phyloP scores from a whole-genome alignment of 1,139 yeast genomes.

The Nakaseomyces uthaithaninus region DNA sequence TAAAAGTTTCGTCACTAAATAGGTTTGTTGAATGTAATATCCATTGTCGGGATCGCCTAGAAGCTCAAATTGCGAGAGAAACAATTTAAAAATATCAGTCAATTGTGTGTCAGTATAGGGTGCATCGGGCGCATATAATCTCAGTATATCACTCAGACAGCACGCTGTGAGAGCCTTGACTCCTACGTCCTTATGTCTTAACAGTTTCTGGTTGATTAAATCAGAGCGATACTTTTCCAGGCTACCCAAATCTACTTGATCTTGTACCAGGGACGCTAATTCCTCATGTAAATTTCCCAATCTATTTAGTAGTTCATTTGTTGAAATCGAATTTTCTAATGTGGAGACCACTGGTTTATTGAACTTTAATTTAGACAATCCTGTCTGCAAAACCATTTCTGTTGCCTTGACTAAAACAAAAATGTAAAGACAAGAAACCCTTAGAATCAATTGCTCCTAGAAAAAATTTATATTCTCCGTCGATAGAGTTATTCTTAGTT shows the following conservation, averaged over 20 bases:
- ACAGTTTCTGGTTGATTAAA: constrained; percentile 49
- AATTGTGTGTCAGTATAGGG: constrained; percentile 66
- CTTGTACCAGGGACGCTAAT: constrained; percentile 55
- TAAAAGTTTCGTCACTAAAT: constrained; percentile 59
- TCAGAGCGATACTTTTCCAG: constrained; percentile 43
- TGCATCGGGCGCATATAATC: constrained; percentile 85
- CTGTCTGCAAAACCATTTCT: not conserved
- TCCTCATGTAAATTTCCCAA: constrained; percentile 48
- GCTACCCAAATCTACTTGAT: constrained; percentile 41
- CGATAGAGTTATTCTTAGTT: too few relatives aligned
- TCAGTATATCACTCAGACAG: constrained; percentile 64
- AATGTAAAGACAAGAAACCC: too few relatives aligned
- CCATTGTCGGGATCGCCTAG: constrained; percentile 54
- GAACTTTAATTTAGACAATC: constrained; percentile 32
- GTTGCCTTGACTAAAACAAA: too few relatives aligned
- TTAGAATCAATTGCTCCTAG: too few relatives aligned
- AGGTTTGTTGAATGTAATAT: constrained; percentile 57
- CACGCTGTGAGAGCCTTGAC: constrained; percentile 68
- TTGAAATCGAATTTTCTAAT: constrained; percentile 45
- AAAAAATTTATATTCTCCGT: too few relatives aligned
- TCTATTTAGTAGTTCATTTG: constrained; percentile 48
- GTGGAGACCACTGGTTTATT: constrained; percentile 47
- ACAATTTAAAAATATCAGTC: constrained; percentile 52
- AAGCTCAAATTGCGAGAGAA: constrained; percentile 54
- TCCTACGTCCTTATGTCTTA: constrained; percentile 57